Conservation (phyloP, 2,329 filamentous ascomycete genomes). For the Phaeophleospora eucalypticola region DNA sequence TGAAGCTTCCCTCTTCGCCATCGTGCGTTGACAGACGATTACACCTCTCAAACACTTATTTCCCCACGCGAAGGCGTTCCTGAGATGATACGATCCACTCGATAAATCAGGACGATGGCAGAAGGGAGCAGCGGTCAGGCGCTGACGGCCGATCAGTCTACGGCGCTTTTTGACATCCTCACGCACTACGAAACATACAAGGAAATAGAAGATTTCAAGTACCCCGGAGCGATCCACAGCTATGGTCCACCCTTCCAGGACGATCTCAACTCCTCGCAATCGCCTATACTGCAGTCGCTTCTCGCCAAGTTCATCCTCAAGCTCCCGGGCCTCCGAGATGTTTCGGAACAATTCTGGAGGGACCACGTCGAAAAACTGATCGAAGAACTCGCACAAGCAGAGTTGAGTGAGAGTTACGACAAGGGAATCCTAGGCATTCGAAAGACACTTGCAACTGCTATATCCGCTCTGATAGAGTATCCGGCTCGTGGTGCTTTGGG, state of each 20-base stretch:
- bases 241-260: slow-evolving; percentile 68
- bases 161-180: slow-evolving; percentile 53
- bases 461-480: slow-evolving; percentile 66
- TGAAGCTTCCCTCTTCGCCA: slow-evolving; percentile 1
- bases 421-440: slow-evolving; percentile 70
- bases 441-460: slow-evolving; percentile 69
- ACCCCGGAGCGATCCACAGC: slow-evolving; percentile 57
- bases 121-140: slow-evolving; percentile 5
- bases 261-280: slow-evolving; percentile 46
- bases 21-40: not conserved
- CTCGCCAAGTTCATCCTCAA: slow-evolving; percentile 61
- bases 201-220: slow-evolving; percentile 70
- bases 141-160: slow-evolving; percentile 44
- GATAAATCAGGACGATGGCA: slow-evolving; percentile 12
- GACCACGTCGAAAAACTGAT: slow-evolving; percentile 58
- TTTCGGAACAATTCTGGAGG: slow-evolving; percentile 63
- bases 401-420: slow-evolving; percentile 77
- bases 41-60: too few relatives aligned
- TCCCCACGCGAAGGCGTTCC: not conserved
- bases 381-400: slow-evolving; percentile 59
- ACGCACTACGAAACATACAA: slow-evolving; percentile 54
- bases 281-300: slow-evolving; percentile 66
- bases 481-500: slow-evolving; percentile 63
- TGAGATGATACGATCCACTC: not conserved
- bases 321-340: slow-evolving; percentile 61